These are phyloP conservation scores for Claviceps sp. DNA, from an alignment of 2,329 filamentous ascomycete genomes.

Conservation along the genomic window DNA sequence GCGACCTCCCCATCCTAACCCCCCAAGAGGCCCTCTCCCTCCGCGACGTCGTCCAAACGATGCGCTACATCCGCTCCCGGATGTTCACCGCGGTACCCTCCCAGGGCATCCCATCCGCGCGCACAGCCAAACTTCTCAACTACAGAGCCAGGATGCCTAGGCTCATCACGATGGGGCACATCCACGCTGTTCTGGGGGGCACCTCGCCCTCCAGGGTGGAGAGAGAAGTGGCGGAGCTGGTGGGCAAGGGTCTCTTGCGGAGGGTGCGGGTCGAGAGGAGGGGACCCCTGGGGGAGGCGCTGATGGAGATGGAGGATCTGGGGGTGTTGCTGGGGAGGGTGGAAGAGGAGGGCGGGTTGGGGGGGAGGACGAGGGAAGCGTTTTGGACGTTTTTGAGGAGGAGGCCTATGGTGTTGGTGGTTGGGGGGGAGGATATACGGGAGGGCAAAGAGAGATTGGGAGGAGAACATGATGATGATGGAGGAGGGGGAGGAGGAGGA, in stretches of 20 bases:
- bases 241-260: slow-evolving; percentile 41
- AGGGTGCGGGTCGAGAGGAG: slow-evolving; percentile 50
- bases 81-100: slow-evolving; percentile 55
- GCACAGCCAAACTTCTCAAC: slow-evolving; percentile 50
- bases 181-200: slow-evolving; percentile 44
- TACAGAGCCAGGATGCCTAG: slow-evolving; percentile 47
- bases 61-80: slow-evolving; percentile 43
- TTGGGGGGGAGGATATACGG: background rate
- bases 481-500: background rate
- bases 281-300: slow-evolving; percentile 48
- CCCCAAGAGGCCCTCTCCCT: slow-evolving; percentile 27
- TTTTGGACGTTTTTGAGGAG: slow-evolving; percentile 39
- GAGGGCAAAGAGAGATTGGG: too few relatives aligned
- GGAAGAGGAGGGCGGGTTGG: slow-evolving; percentile 19
- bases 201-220: slow-evolving; percentile 49
- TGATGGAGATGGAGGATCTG: slow-evolving; percentile 46
- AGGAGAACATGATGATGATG: background rate
- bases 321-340: slow-evolving; percentile 29
- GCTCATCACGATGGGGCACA: slow-evolving; percentile 51
- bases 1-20: slow-evolving; percentile 40
- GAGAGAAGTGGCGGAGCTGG: slow-evolving; percentile 50
- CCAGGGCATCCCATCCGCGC: slow-evolving; percentile 49
- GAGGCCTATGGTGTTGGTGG: slow-evolving; percentile 15
- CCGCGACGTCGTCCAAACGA: slow-evolving; percentile 50
- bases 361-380: slow-evolving; percentile 27